Conservation (phyloP, 352 stramenopile species). For the Lagenidium sp. region DNA sequence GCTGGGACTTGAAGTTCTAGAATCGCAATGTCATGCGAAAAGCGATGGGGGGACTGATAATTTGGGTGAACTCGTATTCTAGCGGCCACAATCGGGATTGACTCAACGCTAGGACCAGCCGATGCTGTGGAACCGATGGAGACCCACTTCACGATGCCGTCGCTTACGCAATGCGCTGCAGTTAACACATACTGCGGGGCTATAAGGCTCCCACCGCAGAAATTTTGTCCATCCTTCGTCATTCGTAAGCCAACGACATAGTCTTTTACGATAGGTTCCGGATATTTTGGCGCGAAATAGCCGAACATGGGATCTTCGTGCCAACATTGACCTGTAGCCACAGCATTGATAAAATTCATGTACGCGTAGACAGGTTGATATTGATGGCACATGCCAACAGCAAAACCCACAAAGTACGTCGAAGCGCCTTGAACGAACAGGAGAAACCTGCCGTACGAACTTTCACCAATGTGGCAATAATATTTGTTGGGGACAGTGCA, state of each 20-base stretch:
- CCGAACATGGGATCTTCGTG: no score
- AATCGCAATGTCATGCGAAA: slow-evolving; percentile 23
- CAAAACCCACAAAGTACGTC: no score
- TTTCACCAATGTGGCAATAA: no score
- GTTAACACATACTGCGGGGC: slow-evolving; percentile 29
- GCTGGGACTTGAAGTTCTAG: slow-evolving; percentile 18
- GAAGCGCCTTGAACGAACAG: no score
- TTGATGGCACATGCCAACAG: not conserved
- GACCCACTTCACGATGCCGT: slow-evolving; percentile 18
- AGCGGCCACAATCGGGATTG: slow-evolving; percentile 13
- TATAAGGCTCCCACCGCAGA: slow-evolving; percentile 32
- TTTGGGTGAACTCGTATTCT: slow-evolving; percentile 16
- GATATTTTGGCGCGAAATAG: no score
- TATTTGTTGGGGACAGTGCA: no score
- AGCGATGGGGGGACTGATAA: slow-evolving; percentile 13
- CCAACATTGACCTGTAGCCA: not conserved
- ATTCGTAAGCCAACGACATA: slow-evolving; percentile 16
- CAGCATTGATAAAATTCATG: slow-evolving; percentile 17
- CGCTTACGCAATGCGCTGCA: slow-evolving; percentile 29
- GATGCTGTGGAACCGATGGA: slow-evolving; percentile 16
- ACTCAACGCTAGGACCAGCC: slow-evolving; percentile 12
- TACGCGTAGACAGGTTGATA: slow-evolving; percentile 6
- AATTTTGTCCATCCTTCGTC: slow-evolving; percentile 21
- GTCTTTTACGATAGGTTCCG: no score
- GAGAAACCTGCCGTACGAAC: no score